Evolutionary conservation across 1,284 basidiomycete genomes (phyloP), one percentile per base, ranked within the genome.

Genomic region (Puccinia hordei): DNA sequence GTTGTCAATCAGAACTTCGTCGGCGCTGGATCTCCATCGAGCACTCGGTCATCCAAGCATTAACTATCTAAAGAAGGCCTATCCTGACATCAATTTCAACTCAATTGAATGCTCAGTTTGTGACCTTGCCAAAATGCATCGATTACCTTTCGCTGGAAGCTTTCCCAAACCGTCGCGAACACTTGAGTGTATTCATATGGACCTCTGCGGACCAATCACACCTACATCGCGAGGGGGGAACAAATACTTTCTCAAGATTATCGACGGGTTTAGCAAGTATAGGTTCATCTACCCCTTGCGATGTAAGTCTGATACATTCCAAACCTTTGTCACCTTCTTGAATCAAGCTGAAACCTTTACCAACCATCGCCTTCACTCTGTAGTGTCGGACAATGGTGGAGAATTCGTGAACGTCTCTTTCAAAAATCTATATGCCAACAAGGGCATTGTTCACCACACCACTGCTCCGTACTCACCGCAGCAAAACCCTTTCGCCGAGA

Each of bases 111-210:
- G 38, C 24, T 15, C 8, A 1, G 27, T 41, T 24, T 71, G 68
- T 27, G 46, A 46, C 38, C 19, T 49, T 4, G 10, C 68, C 13
- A 71, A 71, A 71, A 46, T 30, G n/a, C 68, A 68, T 44, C 38
- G 65, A 4, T 35, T 15, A 15, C 65, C 65, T 41, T 68, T 68
- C 44, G 6, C 30, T 51, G 68, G 68, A n/a, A 19, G 9, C 13
- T 1, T 71, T 71, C 24, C 68, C 68, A 22, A 30, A 19, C 1
- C 9, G 30, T 5, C 1, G 15, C 12, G n/a, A 15, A 3, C 68
- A 15, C 27, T 71, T 19, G 38, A 71, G 4, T 71, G 68, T 27
- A 49, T 71, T 51, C 68, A 71, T 44, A 71, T 65, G 38, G 35
- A 3, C 10, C n/a, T n/a, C n/a, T n/a, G n/a, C n/a, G n/a, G n/a